phyloP scores from a whole-genome alignment of 768 basidiomycete species.

The Exsudoporus frostii region DNA sequence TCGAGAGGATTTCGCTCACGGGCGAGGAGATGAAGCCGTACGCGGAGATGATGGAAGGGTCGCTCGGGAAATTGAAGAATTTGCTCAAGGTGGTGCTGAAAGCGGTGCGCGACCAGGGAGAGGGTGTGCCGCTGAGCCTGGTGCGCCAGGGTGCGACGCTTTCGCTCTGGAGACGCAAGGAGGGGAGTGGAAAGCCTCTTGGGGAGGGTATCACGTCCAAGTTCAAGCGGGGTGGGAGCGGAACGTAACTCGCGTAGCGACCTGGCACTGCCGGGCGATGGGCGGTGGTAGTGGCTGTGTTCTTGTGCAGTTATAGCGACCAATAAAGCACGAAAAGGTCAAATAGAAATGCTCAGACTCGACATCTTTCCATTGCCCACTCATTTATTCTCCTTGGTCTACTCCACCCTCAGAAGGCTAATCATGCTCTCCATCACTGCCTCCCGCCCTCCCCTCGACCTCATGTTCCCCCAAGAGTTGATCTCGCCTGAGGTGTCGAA shows the following conservation, averaged over 20 bases:
- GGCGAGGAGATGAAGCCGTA: slow-evolving; percentile 21
- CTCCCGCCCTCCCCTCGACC: slow-evolving; percentile 64
- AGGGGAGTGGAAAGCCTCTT: slow-evolving; percentile 19
- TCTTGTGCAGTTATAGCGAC: not conserved
- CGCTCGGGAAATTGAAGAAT: slow-evolving; percentile 27
- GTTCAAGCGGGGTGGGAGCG: slow-evolving; percentile 4
- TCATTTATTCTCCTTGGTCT: slow-evolving; percentile 1
- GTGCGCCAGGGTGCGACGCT: slow-evolving; percentile 46
- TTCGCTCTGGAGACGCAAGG: slow-evolving; percentile 47
- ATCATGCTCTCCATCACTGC: slow-evolving; percentile 31
- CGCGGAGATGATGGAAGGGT: slow-evolving; percentile 17
- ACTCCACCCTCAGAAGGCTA: not conserved
- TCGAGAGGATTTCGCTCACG: slow-evolving; percentile 46
- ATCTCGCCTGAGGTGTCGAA: slow-evolving; percentile 63
- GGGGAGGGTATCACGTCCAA: slow-evolving; percentile 22
- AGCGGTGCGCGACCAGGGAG: slow-evolving; percentile 49
- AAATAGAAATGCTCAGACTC: not conserved
- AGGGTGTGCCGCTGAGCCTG: slow-evolving; percentile 50
- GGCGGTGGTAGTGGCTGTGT: slow-evolving; percentile 17
- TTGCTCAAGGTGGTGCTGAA: slow-evolving; percentile 40
- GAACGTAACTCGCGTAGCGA: not conserved
- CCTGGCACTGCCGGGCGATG: not conserved
- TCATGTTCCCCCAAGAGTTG: slow-evolving; percentile 71
- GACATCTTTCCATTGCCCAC: not conserved
- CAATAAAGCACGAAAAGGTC: not conserved